Base-by-base conservation (phyloP, 75 land plant species). In the Cupressus sempervirens region DNA sequence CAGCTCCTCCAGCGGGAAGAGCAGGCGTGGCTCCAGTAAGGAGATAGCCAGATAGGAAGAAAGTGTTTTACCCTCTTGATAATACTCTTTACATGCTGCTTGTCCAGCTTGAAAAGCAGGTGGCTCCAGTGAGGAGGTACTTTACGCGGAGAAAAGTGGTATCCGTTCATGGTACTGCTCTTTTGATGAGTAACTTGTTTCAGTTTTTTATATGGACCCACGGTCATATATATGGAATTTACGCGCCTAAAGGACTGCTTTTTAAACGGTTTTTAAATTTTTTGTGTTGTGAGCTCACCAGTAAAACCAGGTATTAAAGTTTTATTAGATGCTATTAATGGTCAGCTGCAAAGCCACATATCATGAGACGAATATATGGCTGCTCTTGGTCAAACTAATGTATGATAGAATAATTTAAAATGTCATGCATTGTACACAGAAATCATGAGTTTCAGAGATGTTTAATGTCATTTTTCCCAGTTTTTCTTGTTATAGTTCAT, bases 101-200 rank as follows among this genome's bases (percentile, higher is more conserved):
- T 86, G 89, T 83, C 73, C 92, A 46, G 86, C 91, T 70, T 97
- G 97, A n/a, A 89, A 94, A 83, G 93, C 95, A 75, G 95, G 62
- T 84, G n/a, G 93, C 93, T 83, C 93, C 94, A 23, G 96, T 89
- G 36, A 89, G 98, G 85, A 91, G 98, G 85, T 96, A 87, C 85
- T 84, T 56, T 53, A 16, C 34, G 12, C 8, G 35, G 68, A 54
- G 83, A 14, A 43, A 79, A 26, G 41, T 43, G 26, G 3, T 4
- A 45, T 79, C n/a, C 3, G 11, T 43, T 79, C 35, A 30, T 72
- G 74, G 74, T 72, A 72, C 7, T 65, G 23, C 62, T 56, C 23
- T 56, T 20, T 56, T 14, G 23, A 56, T 18, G 62, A 56, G 62
- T 62, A 20, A 26, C 67, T 62, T 3, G 7, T 50, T n/a, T 23